Base-by-base conservation (phyloP, 257 asterid species). In the Penstemon eatonii region DNA sequence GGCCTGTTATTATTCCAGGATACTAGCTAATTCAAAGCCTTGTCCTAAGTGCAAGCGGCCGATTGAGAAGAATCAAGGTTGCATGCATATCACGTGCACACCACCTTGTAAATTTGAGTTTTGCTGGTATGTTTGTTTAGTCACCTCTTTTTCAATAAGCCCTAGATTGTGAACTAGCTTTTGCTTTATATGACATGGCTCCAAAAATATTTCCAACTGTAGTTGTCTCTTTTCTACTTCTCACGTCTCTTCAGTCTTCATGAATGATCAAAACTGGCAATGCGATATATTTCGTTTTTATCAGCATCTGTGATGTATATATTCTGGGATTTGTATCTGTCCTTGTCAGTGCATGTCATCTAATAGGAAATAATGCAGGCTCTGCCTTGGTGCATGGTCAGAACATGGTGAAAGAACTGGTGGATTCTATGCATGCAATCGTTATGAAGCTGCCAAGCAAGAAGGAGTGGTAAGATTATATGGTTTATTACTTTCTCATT, bases 1-100 rank as follows among this genome's bases (percentile, higher is more conserved):
- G 44, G 5, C 70, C 18, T 68, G 33, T 25, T 76, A 69, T 63
- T 66, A 52, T 76, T 78, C 63, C 91, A 86, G 97, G 98, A 92
- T 92, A 74, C 75, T 92, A 84, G 96, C 92, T 57, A 92, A 92
- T 77, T 90, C 97, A 66, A 92, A 92, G 82, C 98, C 96, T 58
- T 92, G 98, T 75, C 98, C 98, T n/a, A 92, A 88, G 76, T 92
- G 98, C 96, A 88, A 90, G 84, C 87, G 98, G 45, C 92, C 98
- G 49, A 92, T 92, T 70, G 97, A 90, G 83, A 92, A 92, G 87
- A 92, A 92, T 64, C 97, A 87, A 65, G 97, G 98, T 68, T 89
- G 98, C 88, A 92, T 85, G 97, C 98, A 92, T 71, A 88, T 92
- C 60, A 92, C 97, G 25, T 92, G 98, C 86, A 86, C 90, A 6